A percentile compares a stretch with the other conserved stretches of the same genome.
Evolutionary conservation across 495 filamentous ascomycete species (phyloP).

Genomic region (Bacidia rubella): DNA sequence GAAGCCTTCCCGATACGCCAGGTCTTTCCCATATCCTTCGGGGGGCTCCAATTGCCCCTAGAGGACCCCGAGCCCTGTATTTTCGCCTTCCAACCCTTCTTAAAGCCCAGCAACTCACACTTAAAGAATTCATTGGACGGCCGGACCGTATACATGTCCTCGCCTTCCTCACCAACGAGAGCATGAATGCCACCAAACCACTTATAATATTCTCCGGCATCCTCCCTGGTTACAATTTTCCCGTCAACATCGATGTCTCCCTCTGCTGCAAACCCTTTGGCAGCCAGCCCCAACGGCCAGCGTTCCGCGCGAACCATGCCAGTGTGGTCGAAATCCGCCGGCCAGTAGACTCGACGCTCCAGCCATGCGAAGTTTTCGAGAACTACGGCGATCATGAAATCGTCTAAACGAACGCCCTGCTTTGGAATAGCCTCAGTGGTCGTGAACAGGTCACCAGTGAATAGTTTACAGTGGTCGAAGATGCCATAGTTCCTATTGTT

Average conservation of each 20-base stretch:
- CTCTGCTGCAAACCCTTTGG: neutral
- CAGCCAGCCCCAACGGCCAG: neutral
- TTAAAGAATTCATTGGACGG: too few relatives aligned
- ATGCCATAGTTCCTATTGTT: too few relatives aligned
- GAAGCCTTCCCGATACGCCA: too few relatives aligned
- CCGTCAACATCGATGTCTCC: neutral
- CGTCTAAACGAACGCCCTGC: neutral
- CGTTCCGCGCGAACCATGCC: neutral
- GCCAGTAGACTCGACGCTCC: neutral
- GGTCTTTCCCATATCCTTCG: too few relatives aligned
- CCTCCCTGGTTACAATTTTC: neutral
- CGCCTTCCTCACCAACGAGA: neutral
- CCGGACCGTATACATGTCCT: too few relatives aligned
- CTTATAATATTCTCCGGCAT: neutral
- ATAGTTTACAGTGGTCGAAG: too few relatives aligned
- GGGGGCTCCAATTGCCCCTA: too few relatives aligned
- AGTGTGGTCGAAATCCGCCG: neutral
- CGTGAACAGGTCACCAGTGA: too few relatives aligned
- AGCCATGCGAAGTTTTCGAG: neutral
- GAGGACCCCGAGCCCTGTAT: too few relatives aligned
- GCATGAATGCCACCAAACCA: neutral
- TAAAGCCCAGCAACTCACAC: too few relatives aligned
- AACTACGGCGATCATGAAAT: neutral
- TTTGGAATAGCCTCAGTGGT: neutral
- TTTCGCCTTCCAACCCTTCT: too few relatives aligned